Percentiles rank a stretch among this genome's conserved stretches.
Evolutionary conservation across 257 asterid genomes (phyloP).

Genomic region (Jasminum sambac): DNA sequence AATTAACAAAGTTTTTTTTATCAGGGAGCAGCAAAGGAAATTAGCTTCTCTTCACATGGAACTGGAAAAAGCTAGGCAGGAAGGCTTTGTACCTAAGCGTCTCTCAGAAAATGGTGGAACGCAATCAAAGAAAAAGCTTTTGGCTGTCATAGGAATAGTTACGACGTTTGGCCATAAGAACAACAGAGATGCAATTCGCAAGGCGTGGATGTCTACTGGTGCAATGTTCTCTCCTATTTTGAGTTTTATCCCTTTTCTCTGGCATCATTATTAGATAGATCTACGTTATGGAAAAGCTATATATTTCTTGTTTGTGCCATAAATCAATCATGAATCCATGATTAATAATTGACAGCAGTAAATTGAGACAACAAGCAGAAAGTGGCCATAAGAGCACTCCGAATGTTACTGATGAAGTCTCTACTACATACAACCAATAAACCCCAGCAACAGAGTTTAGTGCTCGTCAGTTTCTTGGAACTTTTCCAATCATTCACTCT

Average conservation of each 20-base stretch:
- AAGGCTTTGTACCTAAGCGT: slow-evolving; percentile 65
- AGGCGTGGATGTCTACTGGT: slow-evolving; percentile 93
- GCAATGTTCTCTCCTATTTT: slow-evolving; percentile 18
- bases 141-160: slow-evolving; percentile 73
- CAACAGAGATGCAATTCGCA: slow-evolving; percentile 85
- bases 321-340: not conserved
- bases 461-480: not conserved
- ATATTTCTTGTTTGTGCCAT: not conserved
- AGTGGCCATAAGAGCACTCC: not conserved
- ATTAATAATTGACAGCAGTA: slow-evolving; percentile 1
- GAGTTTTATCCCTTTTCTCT: not conserved
- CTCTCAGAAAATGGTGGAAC: slow-evolving; percentile 41
- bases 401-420: not conserved
- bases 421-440: not conserved
- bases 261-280: not conserved
- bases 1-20: slow-evolving; percentile 31
- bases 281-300: not conserved
- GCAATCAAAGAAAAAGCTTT: slow-evolving; percentile 53
- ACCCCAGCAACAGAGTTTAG: not conserved
- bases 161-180: slow-evolving; percentile 75
- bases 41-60: slow-evolving; percentile 63
- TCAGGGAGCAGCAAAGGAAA: slow-evolving; percentile 76
- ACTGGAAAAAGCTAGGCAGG: slow-evolving; percentile 71
- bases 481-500: slow-evolving; percentile 5
- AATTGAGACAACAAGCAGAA: not conserved